Evolutionary conservation across 2,329 filamentous ascomycete genomes (phyloP).

Genomic region (Arachnomyces sp.): DNA sequence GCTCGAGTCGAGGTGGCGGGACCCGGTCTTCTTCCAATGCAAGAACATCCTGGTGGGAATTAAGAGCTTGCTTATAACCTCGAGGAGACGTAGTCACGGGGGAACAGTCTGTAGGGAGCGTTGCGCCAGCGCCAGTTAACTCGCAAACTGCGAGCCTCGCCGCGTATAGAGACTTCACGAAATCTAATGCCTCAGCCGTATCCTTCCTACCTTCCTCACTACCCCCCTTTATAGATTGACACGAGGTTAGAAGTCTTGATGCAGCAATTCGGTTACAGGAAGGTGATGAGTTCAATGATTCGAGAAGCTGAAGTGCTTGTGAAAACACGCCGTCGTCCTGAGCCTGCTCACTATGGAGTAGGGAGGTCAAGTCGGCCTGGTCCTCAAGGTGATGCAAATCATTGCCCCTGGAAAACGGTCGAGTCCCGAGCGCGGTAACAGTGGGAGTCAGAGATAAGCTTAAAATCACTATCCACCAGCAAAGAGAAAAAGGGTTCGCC

Average conservation of each 20-base stretch:
- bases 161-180: slow-evolving; percentile 50
- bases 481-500: not conserved
- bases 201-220: slow-evolving; percentile 17
- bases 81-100: slow-evolving; percentile 37
- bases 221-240: slow-evolving; percentile 38
- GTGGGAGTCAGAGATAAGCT: slow-evolving; percentile 2
- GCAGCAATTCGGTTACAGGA: slow-evolving; percentile 48
- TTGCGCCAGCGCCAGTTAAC: slow-evolving; percentile 44
- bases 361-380: slow-evolving; percentile 21
- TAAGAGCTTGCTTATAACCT: slow-evolving; percentile 18
- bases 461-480: slow-evolving; percentile 5
- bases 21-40: slow-evolving; percentile 13
- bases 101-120: slow-evolving; percentile 44
- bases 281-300: slow-evolving; percentile 37
- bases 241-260: slow-evolving; percentile 45
- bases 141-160: slow-evolving; percentile 57
- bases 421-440: too few relatives aligned
- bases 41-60: slow-evolving; percentile 13
- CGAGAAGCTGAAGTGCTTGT: slow-evolving; percentile 36
- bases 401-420: too few relatives aligned
- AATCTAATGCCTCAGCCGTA: slow-evolving; percentile 30
- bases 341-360: slow-evolving; percentile 17
- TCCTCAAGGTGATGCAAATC: slow-evolving; percentile 1
- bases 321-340: slow-evolving; percentile 30
- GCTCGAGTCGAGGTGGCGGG: slow-evolving; percentile 28